phyloP scores from a whole-genome alignment of 371 early-diverging fungal genomes.

The Mucor irregularis region DNA sequence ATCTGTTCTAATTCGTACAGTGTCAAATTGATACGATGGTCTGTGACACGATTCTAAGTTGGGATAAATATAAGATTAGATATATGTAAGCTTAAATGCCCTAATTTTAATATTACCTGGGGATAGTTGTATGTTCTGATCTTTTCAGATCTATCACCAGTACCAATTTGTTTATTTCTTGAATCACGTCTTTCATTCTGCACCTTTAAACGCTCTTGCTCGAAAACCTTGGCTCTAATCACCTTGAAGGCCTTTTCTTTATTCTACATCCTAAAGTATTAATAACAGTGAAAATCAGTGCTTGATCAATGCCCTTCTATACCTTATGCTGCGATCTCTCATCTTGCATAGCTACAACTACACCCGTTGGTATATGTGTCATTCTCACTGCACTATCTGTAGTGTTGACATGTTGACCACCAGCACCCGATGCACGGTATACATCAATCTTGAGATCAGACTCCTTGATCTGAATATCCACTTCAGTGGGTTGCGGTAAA shows the following conservation, averaged over 20 bases:
- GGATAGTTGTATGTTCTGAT: conserved; percentile 86
- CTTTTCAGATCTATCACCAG: conserved; percentile 83
- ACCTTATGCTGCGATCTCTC: conserved; percentile 85
- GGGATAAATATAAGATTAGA: background rate
- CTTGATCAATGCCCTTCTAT: background rate
- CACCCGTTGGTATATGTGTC: conserved; percentile 91
- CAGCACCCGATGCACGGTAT: conserved; percentile 80
- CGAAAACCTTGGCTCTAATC: conserved; percentile 78
- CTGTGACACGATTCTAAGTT: conserved; percentile 71
- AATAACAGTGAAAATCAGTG: background rate
- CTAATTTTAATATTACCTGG: too few relatives aligned
- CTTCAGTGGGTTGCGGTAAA: conserved; percentile 75
- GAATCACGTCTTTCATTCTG: conserved; percentile 61
- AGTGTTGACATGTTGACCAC: conserved; percentile 94
- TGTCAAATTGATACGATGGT: conserved; percentile 81
- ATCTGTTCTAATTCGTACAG: conserved; percentile 71
- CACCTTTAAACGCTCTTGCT: conserved; percentile 64
- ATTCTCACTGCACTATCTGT: conserved; percentile 95
- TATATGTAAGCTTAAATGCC: background rate
- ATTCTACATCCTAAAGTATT: conserved; percentile 47
- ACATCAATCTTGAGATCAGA: conserved; percentile 76
- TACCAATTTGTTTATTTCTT: conserved; percentile 65
- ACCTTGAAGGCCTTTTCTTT: conserved; percentile 85
- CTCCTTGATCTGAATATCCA: conserved; percentile 70
- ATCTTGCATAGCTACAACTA: conserved; percentile 87